These are phyloP conservation scores for Nidularia sp. DNA, from an alignment of 768 basidiomycete species.

Conservation along the genomic window DNA sequence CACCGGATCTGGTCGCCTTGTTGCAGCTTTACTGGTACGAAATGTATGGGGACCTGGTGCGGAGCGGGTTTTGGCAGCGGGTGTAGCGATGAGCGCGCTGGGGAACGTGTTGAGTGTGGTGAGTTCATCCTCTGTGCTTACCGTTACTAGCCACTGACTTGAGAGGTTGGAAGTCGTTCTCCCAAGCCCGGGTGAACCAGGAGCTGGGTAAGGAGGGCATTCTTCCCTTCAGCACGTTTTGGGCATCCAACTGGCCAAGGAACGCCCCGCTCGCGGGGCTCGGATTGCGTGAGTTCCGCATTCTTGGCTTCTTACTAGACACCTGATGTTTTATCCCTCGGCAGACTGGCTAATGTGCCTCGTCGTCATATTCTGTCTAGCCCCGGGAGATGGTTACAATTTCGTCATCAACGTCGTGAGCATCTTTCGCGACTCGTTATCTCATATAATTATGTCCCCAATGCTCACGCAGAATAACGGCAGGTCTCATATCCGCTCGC, in stretches of 20 bases:
- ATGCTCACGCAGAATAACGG: neutral
- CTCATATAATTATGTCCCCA: neutral
- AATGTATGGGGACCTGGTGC: conserved; percentile 45
- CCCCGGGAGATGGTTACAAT: conserved; percentile 59
- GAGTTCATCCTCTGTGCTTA: conserved; percentile 1
- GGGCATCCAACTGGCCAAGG: conserved; percentile 54
- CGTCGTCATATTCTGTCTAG: conserved; percentile 26
- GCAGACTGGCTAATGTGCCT: conserved; percentile 23
- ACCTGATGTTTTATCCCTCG: neutral
- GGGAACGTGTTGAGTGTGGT: conserved; percentile 50
- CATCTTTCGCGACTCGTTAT: neutral
- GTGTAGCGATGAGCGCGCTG: conserved; percentile 43
- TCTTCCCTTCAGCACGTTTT: conserved; percentile 50
- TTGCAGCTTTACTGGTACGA: conserved; percentile 54
- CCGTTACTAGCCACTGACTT: conserved; percentile 12
- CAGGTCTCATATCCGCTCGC: conserved; percentile 35
- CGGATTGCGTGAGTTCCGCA: conserved; percentile 36
- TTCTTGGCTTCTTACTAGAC: conserved; percentile 1
- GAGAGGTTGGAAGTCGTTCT: conserved; percentile 6
- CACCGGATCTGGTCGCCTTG: conserved; percentile 40
- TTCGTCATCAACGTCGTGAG: conserved; percentile 49
- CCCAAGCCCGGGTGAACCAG: conserved; percentile 40
- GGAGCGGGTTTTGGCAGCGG: conserved; percentile 26
- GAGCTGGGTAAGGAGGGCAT: conserved; percentile 55
- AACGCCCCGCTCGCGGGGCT: conserved; percentile 51